Conservation (phyloP, 2,329 filamentous ascomycete species). For the Samsoniella hepiali region DNA sequence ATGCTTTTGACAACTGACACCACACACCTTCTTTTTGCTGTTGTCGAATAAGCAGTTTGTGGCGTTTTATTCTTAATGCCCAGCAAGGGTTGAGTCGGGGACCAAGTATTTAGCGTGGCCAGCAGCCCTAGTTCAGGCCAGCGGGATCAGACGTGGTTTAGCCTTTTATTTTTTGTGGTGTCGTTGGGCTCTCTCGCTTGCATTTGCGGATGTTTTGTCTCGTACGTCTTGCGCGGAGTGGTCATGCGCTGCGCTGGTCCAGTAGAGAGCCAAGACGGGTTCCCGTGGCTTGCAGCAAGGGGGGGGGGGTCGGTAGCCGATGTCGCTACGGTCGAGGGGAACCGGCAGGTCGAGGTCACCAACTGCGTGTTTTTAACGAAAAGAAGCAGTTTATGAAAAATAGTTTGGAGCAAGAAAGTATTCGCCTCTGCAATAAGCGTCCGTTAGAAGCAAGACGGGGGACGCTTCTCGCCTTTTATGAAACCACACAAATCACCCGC, state of each 20-base stretch:
- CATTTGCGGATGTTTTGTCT: background rate
- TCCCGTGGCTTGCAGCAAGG: conserved; percentile 5
- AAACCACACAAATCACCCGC: background rate
- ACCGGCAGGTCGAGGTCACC: background rate
- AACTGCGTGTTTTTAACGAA: background rate
- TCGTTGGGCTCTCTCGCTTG: conserved; percentile 8
- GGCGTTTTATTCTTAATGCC: background rate
- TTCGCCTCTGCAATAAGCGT: background rate
- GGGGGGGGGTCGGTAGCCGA: background rate
- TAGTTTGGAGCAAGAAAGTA: no score
- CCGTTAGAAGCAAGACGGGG: background rate
- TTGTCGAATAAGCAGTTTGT: background rate
- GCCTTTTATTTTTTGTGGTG: background rate
- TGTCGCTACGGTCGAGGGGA: background rate
- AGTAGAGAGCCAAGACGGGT: background rate
- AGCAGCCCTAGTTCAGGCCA: background rate
- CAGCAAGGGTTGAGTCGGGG: conserved; percentile 7
- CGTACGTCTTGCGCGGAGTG: background rate
- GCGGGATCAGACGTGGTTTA: conserved; percentile 6
- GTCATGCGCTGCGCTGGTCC: conserved; percentile 14
- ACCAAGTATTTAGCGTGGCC: background rate
- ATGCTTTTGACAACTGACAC: background rate
- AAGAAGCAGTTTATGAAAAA: background rate
- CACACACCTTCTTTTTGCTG: background rate
- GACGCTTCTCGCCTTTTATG: background rate